Base-by-base conservation (phyloP, 208 protist genomes). In the Angomonas deanei region DNA sequence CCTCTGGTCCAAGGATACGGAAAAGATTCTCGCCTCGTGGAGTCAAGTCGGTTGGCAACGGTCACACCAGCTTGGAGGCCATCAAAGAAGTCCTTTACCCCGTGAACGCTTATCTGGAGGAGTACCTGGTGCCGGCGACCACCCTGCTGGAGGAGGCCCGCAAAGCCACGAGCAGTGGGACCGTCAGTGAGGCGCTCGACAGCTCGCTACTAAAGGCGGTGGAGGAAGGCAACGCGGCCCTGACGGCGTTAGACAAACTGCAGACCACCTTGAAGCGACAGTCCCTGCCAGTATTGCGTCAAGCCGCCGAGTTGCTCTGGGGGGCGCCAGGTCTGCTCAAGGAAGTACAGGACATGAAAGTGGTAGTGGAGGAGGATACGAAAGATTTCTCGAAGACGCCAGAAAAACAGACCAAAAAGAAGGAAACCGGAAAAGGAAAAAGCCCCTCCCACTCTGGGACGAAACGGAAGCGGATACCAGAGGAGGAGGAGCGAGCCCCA, bases 241-340 rank as follows among this genome's bases (percentile, higher is more conserved):
- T 60, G 33, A 13, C 19, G 33, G 55, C 38, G 55, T 28, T 60
- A 2, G 19, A 19, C 5, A n/a, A 4, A n/a, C 19, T 50, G 19
- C 42, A 50, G 19, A 50, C 42, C 17, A 50, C 42, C 17, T 19
- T 50, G 8, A 50, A 50, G 42, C 13, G 23, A 19, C 17, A 50
- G 42, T n/a, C 13, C 3, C 13, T 50, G 42, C 42, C 42, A 23
- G 5, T 50, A 5, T n/a, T 50, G 42, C 13, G 23, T 4, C 42
- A 50, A 50, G 23, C 42, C 3, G 19, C 55, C 26, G 31, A 65
- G 49, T 39, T 58, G 8, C 57, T 76, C 33, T 56, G 70, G 46
- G 59, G 60, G 15, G 71, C 71, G 15, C 71, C 65, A 24, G 32
- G 58, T 2, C 39, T 76, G 11, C 30, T 76, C 13, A 46, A 38